phyloP scores from a whole-genome alignment of 73 alveolate species.

The Paramecium biaurelia region DNA sequence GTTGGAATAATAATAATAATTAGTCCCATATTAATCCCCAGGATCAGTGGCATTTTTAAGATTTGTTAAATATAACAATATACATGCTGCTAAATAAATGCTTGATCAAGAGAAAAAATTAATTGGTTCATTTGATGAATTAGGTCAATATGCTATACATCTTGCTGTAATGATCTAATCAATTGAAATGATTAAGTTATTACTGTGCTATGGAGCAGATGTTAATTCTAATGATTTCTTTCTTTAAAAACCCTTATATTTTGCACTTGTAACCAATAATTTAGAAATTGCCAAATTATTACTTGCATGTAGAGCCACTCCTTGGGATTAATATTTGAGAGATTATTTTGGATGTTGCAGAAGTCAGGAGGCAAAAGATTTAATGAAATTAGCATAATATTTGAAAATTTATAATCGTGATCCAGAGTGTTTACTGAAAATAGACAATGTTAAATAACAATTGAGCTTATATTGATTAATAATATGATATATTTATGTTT shows the following conservation, averaged over 20 bases:
- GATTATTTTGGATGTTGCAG: conserved; percentile 2
- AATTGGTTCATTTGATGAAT: conserved; percentile 29
- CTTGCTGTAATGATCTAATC: background rate
- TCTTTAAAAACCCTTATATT: conserved; percentile 13
- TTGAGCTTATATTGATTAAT: background rate
- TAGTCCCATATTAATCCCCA: background rate
- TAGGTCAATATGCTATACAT: conserved; percentile 30
- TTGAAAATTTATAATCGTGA: background rate
- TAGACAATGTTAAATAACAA: background rate
- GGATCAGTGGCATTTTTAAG: background rate
- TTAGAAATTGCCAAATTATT: background rate
- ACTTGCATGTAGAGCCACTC: conserved; percentile 4
- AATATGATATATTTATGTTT: background rate
- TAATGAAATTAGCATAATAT: background rate
- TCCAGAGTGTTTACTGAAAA: background rate
- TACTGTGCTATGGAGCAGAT: background rate
- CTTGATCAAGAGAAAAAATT: background rate
- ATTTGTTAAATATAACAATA: background rate
- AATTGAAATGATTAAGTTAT: background rate
- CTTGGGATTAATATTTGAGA: conserved; percentile 32
- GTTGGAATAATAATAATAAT: background rate
- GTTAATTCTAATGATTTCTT: conserved; percentile 1
- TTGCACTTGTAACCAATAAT: conserved; percentile 1
- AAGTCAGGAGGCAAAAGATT: background rate
- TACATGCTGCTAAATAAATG: background rate